These are phyloP conservation scores for Lachancea fermentati DNA, from an alignment of 805 yeast genomes.

Conservation along the genomic window DNA sequence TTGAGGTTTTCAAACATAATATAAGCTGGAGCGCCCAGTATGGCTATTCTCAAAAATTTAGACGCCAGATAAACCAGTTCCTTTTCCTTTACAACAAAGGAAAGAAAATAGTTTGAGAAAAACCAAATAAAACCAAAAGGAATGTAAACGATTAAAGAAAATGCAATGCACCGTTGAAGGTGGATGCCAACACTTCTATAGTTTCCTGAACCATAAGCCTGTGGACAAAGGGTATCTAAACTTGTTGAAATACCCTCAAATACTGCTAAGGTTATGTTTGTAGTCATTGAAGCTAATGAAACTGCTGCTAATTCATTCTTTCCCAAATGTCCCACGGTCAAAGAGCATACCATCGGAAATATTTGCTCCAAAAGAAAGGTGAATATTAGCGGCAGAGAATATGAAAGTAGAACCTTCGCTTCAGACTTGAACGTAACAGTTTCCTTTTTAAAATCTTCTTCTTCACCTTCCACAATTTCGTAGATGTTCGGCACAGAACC, in stretches of 20 bases:
- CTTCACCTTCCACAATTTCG: conserved; percentile 23
- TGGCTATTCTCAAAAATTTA: conserved; percentile 49
- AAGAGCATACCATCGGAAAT: conserved; percentile 71
- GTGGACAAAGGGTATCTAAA: conserved; percentile 77
- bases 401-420: conserved; percentile 32
- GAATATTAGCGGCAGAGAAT: conserved; percentile 51
- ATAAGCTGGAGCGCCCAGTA: conserved; percentile 74
- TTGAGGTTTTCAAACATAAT: conserved; percentile 76
- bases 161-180: conserved; percentile 63
- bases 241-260: conserved; percentile 82
- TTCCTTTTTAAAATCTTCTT: conserved; percentile 30
- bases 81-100: conserved; percentile 44
- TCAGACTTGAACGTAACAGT: conserved; percentile 35
- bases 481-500: conserved; percentile 31
- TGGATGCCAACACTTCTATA: conserved; percentile 65
- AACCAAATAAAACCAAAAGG: conserved; percentile 59
- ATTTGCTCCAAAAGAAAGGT: conserved; percentile 71
- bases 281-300: conserved; percentile 77
- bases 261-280: conserved; percentile 71
- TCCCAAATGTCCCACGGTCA: conserved; percentile 81
- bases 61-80: conserved; percentile 54
- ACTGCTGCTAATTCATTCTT: conserved; percentile 78
- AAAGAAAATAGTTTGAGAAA: conserved; percentile 44
- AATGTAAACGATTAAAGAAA: conserved; percentile 49
- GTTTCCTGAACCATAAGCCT: conserved; percentile 77